Evolutionary conservation across 148 eudicot genomes (phyloP).

Genomic region (Arbutus unedo): DNA sequence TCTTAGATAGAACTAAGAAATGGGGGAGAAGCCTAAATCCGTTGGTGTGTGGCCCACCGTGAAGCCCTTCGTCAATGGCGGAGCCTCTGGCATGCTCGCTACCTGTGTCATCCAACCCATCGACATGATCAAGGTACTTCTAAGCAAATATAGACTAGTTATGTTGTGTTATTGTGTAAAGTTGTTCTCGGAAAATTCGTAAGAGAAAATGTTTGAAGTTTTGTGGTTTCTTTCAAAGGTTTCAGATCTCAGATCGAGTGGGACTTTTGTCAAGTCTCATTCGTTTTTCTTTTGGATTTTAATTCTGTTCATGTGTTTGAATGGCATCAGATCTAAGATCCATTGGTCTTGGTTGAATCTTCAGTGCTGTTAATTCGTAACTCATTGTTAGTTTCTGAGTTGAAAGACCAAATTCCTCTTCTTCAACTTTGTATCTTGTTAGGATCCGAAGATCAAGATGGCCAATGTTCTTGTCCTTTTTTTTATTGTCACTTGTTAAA

Average conservation of each 20-base stretch:
- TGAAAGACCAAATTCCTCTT: background rate
- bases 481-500: background rate
- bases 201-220: background rate
- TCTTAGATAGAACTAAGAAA: conserved; percentile 12
- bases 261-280: background rate
- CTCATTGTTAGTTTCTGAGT: background rate
- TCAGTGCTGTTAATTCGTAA: background rate
- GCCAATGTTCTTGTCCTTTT: background rate
- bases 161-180: background rate
- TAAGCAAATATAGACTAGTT: too few species aligned
- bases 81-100: conserved; percentile 91
- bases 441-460: background rate
- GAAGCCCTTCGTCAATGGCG: conserved; percentile 89
- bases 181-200: background rate
- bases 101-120: conserved; percentile 89
- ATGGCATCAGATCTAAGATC: conserved; percentile 6
- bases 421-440: background rate
- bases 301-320: background rate
- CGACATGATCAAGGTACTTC: conserved; percentile 85
- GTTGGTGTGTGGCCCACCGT: conserved; percentile 62
- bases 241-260: conserved; percentile 3
- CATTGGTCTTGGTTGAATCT: background rate
- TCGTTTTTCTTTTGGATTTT: background rate
- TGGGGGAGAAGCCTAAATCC: conserved; percentile 46
- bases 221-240: background rate